These are phyloP conservation scores for Datura wrightii DNA, from an alignment of 257 asterid genomes.

Conservation along the genomic window DNA sequence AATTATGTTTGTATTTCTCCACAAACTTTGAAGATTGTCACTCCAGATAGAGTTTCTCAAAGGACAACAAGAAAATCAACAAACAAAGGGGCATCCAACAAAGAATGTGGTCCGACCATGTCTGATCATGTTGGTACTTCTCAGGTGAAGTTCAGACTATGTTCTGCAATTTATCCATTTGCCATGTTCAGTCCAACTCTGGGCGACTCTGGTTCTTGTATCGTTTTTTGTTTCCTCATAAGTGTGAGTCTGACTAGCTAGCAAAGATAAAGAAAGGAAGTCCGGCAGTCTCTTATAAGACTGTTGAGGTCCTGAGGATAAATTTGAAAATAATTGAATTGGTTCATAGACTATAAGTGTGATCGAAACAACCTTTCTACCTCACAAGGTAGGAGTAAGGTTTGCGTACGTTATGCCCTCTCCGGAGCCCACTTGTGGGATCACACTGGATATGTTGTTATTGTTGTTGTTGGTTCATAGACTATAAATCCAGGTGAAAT, in stretches of 20 bases:
- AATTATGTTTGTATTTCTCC: slow-evolving; percentile 22
- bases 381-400: no score
- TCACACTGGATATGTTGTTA: no score
- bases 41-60: slow-evolving; percentile 35
- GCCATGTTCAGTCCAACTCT: background rate
- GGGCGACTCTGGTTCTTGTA: background rate
- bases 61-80: slow-evolving; percentile 41
- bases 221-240: background rate
- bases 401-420: no score
- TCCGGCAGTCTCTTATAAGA: background rate
- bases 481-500: slow-evolving; percentile 22
- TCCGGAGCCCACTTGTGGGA: no score
- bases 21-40: slow-evolving; percentile 23
- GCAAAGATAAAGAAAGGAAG: slow-evolving; percentile 6
- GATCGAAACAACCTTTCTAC: no score
- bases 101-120: slow-evolving; percentile 31
- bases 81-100: slow-evolving; percentile 38
- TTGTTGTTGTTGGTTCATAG: background rate
- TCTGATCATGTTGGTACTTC: slow-evolving; percentile 43
- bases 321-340: background rate
- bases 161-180: background rate
- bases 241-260: background rate
- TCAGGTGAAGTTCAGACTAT: slow-evolving; percentile 37
- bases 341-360: slow-evolving; percentile 2
- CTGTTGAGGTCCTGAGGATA: background rate